These are phyloP conservation scores for Fraxinus floribunda DNA, from an alignment of 305 asterid genomes.

Conservation along the genomic window DNA sequence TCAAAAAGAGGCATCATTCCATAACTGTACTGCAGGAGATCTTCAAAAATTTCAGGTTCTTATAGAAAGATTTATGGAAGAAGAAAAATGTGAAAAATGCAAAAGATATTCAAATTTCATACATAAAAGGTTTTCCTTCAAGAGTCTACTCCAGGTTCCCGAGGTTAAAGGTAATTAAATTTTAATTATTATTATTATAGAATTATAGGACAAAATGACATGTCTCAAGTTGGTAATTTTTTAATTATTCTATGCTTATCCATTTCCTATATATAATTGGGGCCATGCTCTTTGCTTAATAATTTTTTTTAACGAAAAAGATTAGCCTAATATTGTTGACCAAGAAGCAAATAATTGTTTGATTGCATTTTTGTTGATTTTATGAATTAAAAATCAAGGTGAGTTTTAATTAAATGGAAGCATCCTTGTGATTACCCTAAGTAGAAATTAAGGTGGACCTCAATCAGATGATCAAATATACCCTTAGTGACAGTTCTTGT, in stretches of 20 bases:
- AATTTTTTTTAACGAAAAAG: not conserved
- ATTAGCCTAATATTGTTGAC: not conserved
- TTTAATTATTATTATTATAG: not conserved
- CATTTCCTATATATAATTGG: slow-evolving; percentile 2
- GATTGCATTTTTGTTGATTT: not conserved
- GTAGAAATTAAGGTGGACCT: not conserved
- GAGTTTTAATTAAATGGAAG: not conserved
- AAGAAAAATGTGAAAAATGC: slow-evolving; percentile 29
- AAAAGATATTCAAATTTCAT: slow-evolving; percentile 29
- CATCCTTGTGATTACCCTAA: not conserved
- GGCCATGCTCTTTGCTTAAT: not conserved
- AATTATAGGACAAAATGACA: not conserved
- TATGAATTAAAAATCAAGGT: not conserved
- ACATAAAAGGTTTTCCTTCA: slow-evolving; percentile 37
- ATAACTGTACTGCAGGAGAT: slow-evolving; percentile 21
- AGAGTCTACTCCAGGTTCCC: slow-evolving; percentile 53
- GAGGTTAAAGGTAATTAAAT: slow-evolving; percentile 43
- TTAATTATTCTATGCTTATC: slow-evolving; percentile 17
- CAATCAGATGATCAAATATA: not conserved
- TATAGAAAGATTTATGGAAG: slow-evolving; percentile 56
- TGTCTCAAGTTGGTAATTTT: not conserved
- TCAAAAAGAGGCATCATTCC: slow-evolving; percentile 24
- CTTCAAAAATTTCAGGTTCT: slow-evolving; percentile 45
- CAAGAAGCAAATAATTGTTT: not conserved
- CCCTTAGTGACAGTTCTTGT: not conserved